Evolutionary conservation across 2,329 filamentous ascomycete species (phyloP).

Genomic region (Aotearoamyces nothofagi): DNA sequence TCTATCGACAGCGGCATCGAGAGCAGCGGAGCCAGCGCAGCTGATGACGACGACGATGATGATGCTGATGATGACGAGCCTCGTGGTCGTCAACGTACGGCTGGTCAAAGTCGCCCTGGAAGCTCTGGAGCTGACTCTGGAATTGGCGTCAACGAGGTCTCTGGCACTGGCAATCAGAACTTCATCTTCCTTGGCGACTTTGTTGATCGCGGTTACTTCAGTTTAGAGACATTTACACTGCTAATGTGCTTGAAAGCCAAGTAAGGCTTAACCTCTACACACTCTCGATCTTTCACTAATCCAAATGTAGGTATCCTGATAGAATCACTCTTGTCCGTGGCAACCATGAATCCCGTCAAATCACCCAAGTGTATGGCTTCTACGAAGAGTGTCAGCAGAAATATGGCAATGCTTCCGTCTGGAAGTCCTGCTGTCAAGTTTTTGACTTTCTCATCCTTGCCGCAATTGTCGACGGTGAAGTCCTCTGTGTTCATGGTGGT

Average conservation of each 20-base stretch:
- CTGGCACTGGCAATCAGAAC: slow-evolving; percentile 46
- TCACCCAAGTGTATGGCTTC: slow-evolving; percentile 66
- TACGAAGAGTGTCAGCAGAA: slow-evolving; percentile 67
- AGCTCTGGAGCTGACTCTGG: slow-evolving; percentile 23
- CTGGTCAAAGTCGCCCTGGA: slow-evolving; percentile 25
- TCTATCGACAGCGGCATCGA: slow-evolving; percentile 30
- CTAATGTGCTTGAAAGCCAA: slow-evolving; percentile 60
- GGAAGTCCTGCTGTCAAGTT: slow-evolving; percentile 67
- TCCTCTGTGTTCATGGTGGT: slow-evolving; percentile 59
- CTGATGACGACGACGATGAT: slow-evolving; percentile 20
- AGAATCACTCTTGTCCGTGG: slow-evolving; percentile 59
- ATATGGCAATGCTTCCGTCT: slow-evolving; percentile 64
- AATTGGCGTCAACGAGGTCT: slow-evolving; percentile 21
- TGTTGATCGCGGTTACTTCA: slow-evolving; percentile 62
- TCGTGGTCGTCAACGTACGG: slow-evolving; percentile 28
- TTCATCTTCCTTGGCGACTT: slow-evolving; percentile 63
- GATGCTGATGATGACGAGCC: slow-evolving; percentile 33
- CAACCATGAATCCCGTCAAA: slow-evolving; percentile 64
- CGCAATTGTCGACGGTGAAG: slow-evolving; percentile 59
- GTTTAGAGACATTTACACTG: slow-evolving; percentile 57
- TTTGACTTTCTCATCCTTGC: slow-evolving; percentile 65
- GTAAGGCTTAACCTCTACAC: slow-evolving; percentile 23
- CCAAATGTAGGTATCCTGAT: slow-evolving; percentile 43
- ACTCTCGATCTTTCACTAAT: slow-evolving; percentile 6
- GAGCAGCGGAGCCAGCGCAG: slow-evolving; percentile 30